Evolutionary conservation across 2,329 filamentous ascomycete species (phyloP).

Genomic region (Elsinoe perseae): DNA sequence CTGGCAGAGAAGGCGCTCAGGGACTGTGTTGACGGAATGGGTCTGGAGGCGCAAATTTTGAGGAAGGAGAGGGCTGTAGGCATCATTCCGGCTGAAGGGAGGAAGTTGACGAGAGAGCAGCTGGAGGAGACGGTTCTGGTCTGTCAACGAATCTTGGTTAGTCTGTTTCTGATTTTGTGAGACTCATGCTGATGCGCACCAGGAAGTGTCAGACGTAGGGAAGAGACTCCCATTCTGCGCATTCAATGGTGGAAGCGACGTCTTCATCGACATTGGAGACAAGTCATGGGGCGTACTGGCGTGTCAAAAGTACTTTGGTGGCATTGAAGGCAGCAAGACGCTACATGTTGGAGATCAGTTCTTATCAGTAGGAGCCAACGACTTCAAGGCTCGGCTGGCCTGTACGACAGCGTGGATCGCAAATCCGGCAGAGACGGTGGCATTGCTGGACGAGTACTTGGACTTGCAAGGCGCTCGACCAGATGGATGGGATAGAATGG

Average conservation of each 20-base stretch:
- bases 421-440: conserved; percentile 81
- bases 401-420: conserved; percentile 97
- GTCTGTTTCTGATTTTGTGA: conserved; percentile 13
- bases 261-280: conserved; percentile 97
- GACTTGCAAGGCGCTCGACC: conserved; percentile 21
- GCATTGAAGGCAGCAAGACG: conserved; percentile 66
- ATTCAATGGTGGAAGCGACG: conserved; percentile 95
- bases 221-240: conserved; percentile 79
- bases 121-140: conserved; percentile 94
- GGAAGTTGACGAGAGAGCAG: conserved; percentile 65
- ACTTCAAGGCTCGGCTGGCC: conserved; percentile 89
- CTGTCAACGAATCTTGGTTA: conserved; percentile 73
- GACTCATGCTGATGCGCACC: conserved; percentile 7
- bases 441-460: conserved; percentile 73
- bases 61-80: conserved; percentile 69
- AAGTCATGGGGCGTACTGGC: conserved; percentile 93
- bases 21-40: conserved; percentile 72
- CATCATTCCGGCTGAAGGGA: conserved; percentile 36
- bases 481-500: conserved; percentile 7
- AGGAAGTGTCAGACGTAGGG: conserved; percentile 66
- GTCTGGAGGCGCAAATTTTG: conserved; percentile 69
- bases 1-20: conserved; percentile 76
- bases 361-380: conserved; percentile 86
- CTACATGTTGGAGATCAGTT: conserved; percentile 96
- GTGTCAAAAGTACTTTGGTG: conserved; percentile 84